These are phyloP conservation scores for Corylus americana DNA, from an alignment of 306 rosid genomes.

Conservation along the genomic window DNA sequence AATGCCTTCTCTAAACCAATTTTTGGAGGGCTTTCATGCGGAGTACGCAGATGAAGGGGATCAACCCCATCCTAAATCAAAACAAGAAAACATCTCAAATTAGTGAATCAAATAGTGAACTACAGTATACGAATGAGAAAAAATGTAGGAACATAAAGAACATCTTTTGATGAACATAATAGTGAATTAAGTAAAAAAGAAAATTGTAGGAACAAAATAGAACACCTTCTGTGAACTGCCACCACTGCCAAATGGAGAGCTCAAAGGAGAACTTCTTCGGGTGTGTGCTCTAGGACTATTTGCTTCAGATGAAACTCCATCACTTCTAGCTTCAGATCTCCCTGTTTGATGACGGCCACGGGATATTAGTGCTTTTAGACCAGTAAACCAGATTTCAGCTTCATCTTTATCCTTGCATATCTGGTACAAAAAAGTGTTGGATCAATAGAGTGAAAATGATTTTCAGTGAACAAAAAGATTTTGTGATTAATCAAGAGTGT, in stretches of 20 bases:
- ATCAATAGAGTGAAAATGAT: conserved; percentile 32
- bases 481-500: background rate
- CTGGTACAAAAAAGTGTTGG: conserved; percentile 50
- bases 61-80: conserved; percentile 78
- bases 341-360: conserved; percentile 81
- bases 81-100: conserved; percentile 29
- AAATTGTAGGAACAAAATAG: conserved; percentile 13
- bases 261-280: conserved; percentile 87
- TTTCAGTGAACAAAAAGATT: background rate
- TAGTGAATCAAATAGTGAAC: background rate
- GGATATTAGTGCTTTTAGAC: conserved; percentile 88
- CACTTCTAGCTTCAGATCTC: conserved; percentile 98
- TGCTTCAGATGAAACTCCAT: conserved; percentile 89
- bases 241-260: conserved; percentile 92
- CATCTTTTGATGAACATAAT: background rate
- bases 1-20: conserved; percentile 87
- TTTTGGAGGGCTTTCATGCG: conserved; percentile 93
- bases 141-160: background rate
- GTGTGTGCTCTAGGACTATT: conserved; percentile 96
- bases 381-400: conserved; percentile 99
- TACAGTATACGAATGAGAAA: background rate
- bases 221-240: conserved; percentile 89
- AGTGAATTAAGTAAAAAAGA: background rate
- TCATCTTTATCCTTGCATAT: conserved; percentile 99
- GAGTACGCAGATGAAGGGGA: conserved; percentile 84